These are phyloP conservation scores for Sistotremastrum suecicum DNA, from an alignment of 768 basidiomycete genomes.

Conservation along the genomic window DNA sequence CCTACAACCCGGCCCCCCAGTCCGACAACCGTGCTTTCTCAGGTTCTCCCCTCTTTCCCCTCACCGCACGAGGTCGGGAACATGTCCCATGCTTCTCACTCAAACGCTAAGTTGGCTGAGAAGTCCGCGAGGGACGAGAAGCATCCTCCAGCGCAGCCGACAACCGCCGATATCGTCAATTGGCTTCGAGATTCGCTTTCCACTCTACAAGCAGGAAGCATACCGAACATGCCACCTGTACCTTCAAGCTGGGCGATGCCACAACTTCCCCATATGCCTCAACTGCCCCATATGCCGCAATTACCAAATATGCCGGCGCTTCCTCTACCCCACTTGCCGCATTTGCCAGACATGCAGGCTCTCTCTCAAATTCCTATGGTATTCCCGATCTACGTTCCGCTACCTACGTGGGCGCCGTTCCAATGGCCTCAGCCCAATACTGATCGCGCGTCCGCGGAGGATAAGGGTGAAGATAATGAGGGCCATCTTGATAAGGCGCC, in stretches of 20 bases:
- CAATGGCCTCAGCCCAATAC: constrained; percentile 35
- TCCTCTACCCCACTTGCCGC: constrained; percentile 35
- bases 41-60: background rate
- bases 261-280: constrained; percentile 38
- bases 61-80: constrained; percentile 10
- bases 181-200: constrained; percentile 51
- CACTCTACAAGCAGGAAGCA: constrained; percentile 36
- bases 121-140: constrained; percentile 17
- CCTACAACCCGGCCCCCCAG: background rate
- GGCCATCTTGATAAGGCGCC: constrained; percentile 22
- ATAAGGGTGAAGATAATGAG: constrained; percentile 10
- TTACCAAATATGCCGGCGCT: constrained; percentile 52
- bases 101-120: constrained; percentile 8
- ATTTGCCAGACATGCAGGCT: constrained; percentile 46
- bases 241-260: constrained; percentile 20
- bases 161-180: constrained; percentile 55
- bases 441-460: constrained; percentile 9
- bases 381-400: constrained; percentile 66
- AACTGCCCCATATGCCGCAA: constrained; percentile 37
- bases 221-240: constrained; percentile 36
- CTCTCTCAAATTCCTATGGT: constrained; percentile 60
- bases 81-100: constrained; percentile 2
- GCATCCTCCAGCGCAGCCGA: constrained; percentile 23
- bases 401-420: constrained; percentile 51
- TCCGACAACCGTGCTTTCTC: background rate